Evolutionary conservation across 1,284 basidiomycete genomes (phyloP), one percentile per base, ranked within the genome.

Genomic region (Pseudozyma flocculosa): DNA sequence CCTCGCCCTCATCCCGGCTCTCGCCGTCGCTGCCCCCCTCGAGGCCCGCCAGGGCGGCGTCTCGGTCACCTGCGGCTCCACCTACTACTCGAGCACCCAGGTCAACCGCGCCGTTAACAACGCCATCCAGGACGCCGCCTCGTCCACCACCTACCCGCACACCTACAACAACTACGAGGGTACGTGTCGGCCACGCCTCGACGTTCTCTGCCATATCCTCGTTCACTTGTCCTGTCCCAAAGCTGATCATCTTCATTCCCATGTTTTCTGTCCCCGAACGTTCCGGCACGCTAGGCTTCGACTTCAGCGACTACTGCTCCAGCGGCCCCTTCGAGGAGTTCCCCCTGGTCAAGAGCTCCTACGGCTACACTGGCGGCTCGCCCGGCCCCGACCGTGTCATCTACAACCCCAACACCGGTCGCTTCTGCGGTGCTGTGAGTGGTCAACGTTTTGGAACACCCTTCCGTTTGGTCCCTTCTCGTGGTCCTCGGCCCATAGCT

Each of bases 301-400:
- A 70, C 65, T 70, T 70, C 32, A 54, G 54, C 43, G 49, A 58
- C 50, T 62, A 62, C 55, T 70, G 68, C 58, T 7, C 7, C 26
- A 37, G 54, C 36, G 50, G 54, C 9, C 26, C 45, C 15, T 68
- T 46, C 59, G 14, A 58, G 37, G 68, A 70, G 56, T 60, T 53
- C 48, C 58, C 59, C 9, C 45, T 58, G 9, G 49, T 43, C 48
- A 30, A 38, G 4, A 34, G 39, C 2, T 45, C 48, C 3, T 37
- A 37, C 2, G 54, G 56, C 40, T 64, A 61, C 65, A 57, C 65
- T 19, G 61, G 64, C 21, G 68, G 68, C 34, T 68, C 65, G 47
- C 68, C 68, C 22, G 68, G 68, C 19, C 49, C 68, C 14, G 65
- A 70, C 56, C 65, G 68, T 23, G 64, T 67, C 36, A 45, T 70